Evolutionary conservation across 345 rosid genomes (phyloP), one percentile per base, ranked within the genome.

Genomic region (Hibiscus trionum): DNA sequence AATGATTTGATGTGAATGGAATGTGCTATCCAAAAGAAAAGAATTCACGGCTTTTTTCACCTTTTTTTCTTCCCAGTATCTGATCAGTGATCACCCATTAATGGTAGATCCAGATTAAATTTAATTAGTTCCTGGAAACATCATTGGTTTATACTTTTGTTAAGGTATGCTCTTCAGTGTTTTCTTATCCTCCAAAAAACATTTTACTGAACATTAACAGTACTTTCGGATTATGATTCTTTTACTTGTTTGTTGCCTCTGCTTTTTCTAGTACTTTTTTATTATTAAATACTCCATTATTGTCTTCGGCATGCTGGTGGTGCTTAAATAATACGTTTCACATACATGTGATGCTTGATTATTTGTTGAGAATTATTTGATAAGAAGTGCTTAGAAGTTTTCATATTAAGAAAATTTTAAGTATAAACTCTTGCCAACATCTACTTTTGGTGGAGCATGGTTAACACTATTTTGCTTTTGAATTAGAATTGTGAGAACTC

Each of bases 361-460:
- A 15, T 52, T 19, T 57, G 33, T 16, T 67, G 63, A 64, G 3
- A n/a, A 37, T 59, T n/a, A n/a, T 74, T 70, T 72, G 61, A 67
- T 55, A 35, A 53, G 19, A 26, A 47, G 21, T 66, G 71, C 58
- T 35, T 19, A 46, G 44, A 73, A 69, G 60, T 27, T 59, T 59
- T 26, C 3, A 59, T 59, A 27, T 59, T 26, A 59, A 26, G 3
- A 59, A 2, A 66, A 46, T 21, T 21, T 49, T 49, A 56, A 62
- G 69, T 52, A 76, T 78, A 73, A 17, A 21, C 63, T 53, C 71
- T 58, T 27, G 50, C 61, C 55, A 44, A 53, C 73, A 60, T 62
- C 57, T 75, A 50, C 68, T 57, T 33, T 61, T 72, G 69, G 31
- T 63, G 84, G 81, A 79, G 73, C 77, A 50, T 78, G 77, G 83